Conservation (phyloP, 2,329 filamentous ascomycete genomes). For the Cladophialophora exuberans region DNA sequence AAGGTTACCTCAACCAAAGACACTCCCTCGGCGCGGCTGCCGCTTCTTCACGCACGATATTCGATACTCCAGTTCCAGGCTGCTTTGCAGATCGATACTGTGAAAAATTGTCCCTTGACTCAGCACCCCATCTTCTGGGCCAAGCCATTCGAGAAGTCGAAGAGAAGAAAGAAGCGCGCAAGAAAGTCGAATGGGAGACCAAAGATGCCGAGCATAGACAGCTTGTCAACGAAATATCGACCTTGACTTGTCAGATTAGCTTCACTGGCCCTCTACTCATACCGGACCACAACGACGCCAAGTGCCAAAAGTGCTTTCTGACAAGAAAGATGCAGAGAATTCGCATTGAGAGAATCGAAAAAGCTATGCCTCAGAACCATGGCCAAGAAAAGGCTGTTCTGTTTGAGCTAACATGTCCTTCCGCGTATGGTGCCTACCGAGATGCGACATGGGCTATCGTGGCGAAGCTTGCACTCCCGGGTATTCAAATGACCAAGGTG, state of each 20-base stretch:
- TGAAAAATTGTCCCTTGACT: constrained; percentile 34
- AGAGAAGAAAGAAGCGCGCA: constrained; percentile 34
- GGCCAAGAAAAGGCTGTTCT: constrained; percentile 43
- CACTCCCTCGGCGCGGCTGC: not conserved
- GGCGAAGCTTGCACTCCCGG: constrained; percentile 39
- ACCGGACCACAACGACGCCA: constrained; percentile 5
- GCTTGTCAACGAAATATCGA: constrained; percentile 5
- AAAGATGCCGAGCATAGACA: constrained; percentile 7
- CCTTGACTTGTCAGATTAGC: not conserved
- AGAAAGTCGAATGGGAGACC: constrained; percentile 43
- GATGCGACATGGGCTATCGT: constrained; percentile 57
- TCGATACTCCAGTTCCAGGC: constrained; percentile 46
- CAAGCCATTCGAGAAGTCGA: constrained; percentile 39
- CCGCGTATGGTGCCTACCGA: constrained; percentile 53
- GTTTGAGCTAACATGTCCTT: constrained; percentile 57
- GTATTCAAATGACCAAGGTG: not conserved
- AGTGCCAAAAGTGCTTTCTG: constrained; percentile 17
- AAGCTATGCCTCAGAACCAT: constrained; percentile 36
- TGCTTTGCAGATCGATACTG: constrained; percentile 56
- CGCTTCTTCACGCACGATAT: constrained; percentile 46
- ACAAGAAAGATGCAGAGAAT: constrained; percentile 4
- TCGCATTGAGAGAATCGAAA: constrained; percentile 14
- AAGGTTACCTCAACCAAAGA: constrained; percentile 51
- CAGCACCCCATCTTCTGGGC: constrained; percentile 37
- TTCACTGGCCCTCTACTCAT: constrained; percentile 1